Evolutionary conservation across 352 stramenopile genomes (phyloP), one percentile per base, ranked within the genome.

Genomic region (Pythium monospermum): DNA sequence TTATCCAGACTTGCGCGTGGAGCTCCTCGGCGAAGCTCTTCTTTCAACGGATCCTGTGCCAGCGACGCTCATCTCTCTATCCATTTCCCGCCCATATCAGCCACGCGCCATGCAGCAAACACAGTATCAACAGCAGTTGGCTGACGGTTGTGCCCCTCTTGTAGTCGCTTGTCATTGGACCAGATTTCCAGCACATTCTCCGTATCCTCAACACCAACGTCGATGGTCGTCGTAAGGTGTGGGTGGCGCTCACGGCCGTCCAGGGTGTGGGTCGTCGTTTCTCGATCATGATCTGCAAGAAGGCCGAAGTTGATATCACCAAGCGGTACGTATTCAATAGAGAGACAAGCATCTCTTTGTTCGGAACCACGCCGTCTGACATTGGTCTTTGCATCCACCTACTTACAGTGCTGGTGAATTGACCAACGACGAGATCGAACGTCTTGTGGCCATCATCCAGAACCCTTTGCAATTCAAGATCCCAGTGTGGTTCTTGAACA

Each of bases 151-250:
- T 59, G 43, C 46, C 26, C 53, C 31, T 40, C 22, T 18, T 54
- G 31, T 57, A 93, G 82, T 93, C 82, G 74, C 82, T 93, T 79
- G 82, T 93, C 67, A 91, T 93, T 71, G 87, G 89, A 68, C 88
- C 83, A 70, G 97, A 99, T 76, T 99, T 99, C 83, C 96, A 99
- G 80, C 96, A 99, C 90, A 99, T 99, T 87, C 91, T 99, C 68
- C 97, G 97, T 99, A 98, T 99, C 81, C 95, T 99, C 67, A 99
- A 99, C 85, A 99, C 97, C 62, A 99, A 99, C 88, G 96, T 99
- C 76, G 96, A 99, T 85, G 97, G 97, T 85, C 96, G 97, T 79
- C 87, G 95, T 67, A 99, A 93, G 76, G 74, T 83, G 48, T 91
- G 79, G 82, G 69, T 91, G 64, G 82, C 82, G 43, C 58, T 93